Conservation (phyloP, 306 rosid species). For the Lathyrus tuberosus region DNA sequence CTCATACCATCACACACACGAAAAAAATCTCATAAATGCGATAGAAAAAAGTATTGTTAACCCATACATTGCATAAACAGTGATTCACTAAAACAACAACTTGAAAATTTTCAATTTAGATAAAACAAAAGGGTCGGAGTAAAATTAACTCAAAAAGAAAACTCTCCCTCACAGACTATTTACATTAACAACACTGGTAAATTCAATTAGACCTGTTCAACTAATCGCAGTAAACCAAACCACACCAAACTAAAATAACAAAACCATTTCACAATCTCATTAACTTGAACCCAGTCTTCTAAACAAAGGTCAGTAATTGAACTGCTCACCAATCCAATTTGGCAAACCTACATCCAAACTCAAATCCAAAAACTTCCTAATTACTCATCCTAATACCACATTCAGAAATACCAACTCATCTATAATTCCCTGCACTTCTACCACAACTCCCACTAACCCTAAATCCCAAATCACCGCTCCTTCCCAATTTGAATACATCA, state of each 20-base stretch:
- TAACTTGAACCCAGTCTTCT: not conserved
- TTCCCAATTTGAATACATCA: not conserved
- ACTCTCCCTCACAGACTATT: not conserved
- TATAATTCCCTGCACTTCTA: not conserved
- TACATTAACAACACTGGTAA: not conserved
- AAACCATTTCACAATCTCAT: constrained; percentile 1
- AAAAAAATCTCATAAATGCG: not conserved
- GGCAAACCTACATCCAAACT: not conserved
- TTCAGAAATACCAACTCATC: not conserved
- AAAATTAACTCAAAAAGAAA: constrained; percentile 9
- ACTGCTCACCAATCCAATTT: not conserved
- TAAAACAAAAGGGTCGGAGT: not conserved
- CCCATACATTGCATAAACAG: not conserved
- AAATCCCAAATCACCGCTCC: not conserved
- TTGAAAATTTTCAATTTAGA: constrained; percentile 6
- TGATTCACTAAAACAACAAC: constrained; percentile 15
- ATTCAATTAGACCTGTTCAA: not conserved
- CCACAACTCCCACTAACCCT: not conserved
- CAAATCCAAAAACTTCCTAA: not conserved
- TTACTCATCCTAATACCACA: constrained; percentile 1
- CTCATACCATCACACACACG: not conserved
- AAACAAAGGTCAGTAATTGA: not conserved
- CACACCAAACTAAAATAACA: not conserved
- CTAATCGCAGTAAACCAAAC: not conserved
- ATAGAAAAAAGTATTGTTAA: not conserved